Base-by-base conservation (phyloP, 2,329 filamentous ascomycete species). In the Clarireedia hainanense region DNA sequence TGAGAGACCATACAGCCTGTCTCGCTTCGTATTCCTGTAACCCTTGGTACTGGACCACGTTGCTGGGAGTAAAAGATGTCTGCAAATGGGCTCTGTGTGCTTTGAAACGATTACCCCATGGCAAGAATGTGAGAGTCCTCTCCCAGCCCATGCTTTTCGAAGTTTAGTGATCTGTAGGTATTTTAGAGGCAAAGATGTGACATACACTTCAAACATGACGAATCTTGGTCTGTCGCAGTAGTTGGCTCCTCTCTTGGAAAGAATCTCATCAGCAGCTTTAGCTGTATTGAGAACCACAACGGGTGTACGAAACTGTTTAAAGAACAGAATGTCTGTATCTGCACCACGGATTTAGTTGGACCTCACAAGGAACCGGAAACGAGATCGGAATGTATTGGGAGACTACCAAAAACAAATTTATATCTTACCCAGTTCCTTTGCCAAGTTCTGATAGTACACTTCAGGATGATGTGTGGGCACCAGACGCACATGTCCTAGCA, bases 181-280 rank as follows among this genome's bases (percentile, higher is more conserved):
- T 17, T 12, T 15, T 15, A 46, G 27, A 5, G 26, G 43, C 17
- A 23, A 30, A 37, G 20, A 20, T 20, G 15, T 20, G 5, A 12
- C 52, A 45, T 49, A 64, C 60, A 61, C 60, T 47, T 65, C 63
- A 49, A 64, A 62, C 6, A 64, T 37, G 15, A 72, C 70, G 58
- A 78, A 77, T n/a, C 72, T 69, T 7, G 75, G 75, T 2, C 75
- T 61, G 59, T 75, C 73, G 34, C 67, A 68, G 59, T 75, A 77
- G 57, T 75, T 77, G 57, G 68, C 68, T 1, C 75, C 75, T 17
- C 72, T 65, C 53, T 72, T 74, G 55, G 76, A 74, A 5, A 78
- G 67, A 4, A 78, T 65, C n/a, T 76, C 74, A 5, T 65, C 60
- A 23, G 75, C 74, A 3, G 72, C 69, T 47, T 71, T 65, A 5